Conservation (phyloP, 2,329 filamentous ascomycete species). For the Aspergillus sp. region DNA sequence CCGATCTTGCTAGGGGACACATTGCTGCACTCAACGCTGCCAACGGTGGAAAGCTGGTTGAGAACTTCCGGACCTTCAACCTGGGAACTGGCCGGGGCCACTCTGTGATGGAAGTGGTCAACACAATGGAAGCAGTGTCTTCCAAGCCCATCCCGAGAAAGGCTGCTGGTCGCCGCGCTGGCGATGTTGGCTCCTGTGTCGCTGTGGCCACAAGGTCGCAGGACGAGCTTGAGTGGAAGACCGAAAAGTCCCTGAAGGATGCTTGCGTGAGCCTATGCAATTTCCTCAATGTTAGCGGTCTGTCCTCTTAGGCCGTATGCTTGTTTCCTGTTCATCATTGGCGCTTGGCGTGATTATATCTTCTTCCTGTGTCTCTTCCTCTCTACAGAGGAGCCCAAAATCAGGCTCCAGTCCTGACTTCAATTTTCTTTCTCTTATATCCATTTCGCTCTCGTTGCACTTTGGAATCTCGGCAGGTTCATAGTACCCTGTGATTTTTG, state of each 20-base stretch:
- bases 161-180: slow-evolving; percentile 36
- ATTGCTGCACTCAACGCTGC: slow-evolving; percentile 57
- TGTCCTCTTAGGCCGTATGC: slow-evolving; percentile 24
- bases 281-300: slow-evolving; percentile 36
- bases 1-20: slow-evolving; percentile 64
- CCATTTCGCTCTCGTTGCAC: slow-evolving; percentile 3
- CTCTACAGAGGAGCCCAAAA: background rate
- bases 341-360: slow-evolving; percentile 1
- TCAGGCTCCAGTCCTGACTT: background rate
- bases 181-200: slow-evolving; percentile 44
- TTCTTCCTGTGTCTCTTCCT: background rate
- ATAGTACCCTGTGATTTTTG: background rate
- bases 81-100: slow-evolving; percentile 42
- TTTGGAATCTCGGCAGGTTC: background rate
- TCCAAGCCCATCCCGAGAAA: slow-evolving; percentile 35
- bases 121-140: slow-evolving; percentile 42
- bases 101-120: slow-evolving; percentile 42
- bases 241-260: slow-evolving; percentile 40
- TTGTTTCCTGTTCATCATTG: slow-evolving; percentile 5
- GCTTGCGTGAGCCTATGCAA: slow-evolving; percentile 42
- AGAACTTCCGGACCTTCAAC: slow-evolving; percentile 48
- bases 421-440: background rate
- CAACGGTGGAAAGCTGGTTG: slow-evolving; percentile 33
- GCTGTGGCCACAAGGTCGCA: slow-evolving; percentile 42
- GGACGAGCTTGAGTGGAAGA: slow-evolving; percentile 56